phyloP scores from a whole-genome alignment of 108 stramenopile species.

The Skeletonema potamos region DNA sequence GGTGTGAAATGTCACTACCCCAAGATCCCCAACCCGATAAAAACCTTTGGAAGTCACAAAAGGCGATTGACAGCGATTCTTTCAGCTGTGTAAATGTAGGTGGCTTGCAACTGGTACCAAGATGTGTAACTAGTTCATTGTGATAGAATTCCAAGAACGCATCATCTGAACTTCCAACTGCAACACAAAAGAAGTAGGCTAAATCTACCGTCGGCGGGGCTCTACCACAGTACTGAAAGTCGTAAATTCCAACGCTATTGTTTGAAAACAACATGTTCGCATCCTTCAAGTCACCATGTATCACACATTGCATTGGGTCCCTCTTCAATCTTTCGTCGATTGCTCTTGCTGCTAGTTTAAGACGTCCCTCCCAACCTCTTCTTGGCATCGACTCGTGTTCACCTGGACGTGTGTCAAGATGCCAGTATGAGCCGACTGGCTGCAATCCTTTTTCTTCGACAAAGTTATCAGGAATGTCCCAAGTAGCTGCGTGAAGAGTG shows the following conservation, averaged over 20 bases:
- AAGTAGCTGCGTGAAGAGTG: constrained; percentile 62
- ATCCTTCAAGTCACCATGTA: constrained; percentile 79
- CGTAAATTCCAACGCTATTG: constrained; percentile 53
- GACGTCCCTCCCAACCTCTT: constrained; percentile 68
- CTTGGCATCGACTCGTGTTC: constrained; percentile 65
- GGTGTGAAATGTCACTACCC: constrained; percentile 53
- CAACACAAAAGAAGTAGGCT: constrained; percentile 69
- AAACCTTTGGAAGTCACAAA: constrained; percentile 70
- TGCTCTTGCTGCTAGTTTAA: constrained; percentile 64
- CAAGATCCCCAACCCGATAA: constrained; percentile 75
- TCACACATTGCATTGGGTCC: constrained; percentile 62
- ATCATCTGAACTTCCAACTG: constrained; percentile 25
- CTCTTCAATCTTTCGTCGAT: constrained; percentile 65
- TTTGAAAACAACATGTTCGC: constrained; percentile 59
- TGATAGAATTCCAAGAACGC: constrained; percentile 43
- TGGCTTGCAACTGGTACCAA: constrained; percentile 8
- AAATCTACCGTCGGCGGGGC: constrained; percentile 66
- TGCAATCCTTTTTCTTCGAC: constrained; percentile 43
- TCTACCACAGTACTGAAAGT: constrained; percentile 80
- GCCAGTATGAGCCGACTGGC: constrained; percentile 66
- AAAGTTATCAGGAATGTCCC: constrained; percentile 47
- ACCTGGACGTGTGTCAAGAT: constrained; percentile 73
- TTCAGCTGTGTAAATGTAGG: constrained; percentile 49
- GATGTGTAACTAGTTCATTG: constrained; percentile 14
- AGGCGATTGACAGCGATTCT: constrained; percentile 59